phyloP scores from a whole-genome alignment of 2,329 filamentous ascomycete genomes.

The Penicillium frequentans region DNA sequence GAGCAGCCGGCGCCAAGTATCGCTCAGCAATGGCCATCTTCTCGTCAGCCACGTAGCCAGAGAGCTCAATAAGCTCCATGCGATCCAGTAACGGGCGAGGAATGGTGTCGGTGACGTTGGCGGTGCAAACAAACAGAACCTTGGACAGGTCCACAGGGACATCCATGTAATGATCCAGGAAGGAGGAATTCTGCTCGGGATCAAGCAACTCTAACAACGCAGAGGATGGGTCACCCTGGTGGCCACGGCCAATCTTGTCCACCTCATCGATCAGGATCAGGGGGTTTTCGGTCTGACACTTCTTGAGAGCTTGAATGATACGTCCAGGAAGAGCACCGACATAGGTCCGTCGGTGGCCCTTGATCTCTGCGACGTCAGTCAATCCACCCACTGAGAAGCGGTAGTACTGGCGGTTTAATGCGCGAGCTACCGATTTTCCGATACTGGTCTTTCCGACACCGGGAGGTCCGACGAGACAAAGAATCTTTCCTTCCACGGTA shows the following conservation, averaged over 20 bases:
- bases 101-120: slow-evolving; percentile 98
- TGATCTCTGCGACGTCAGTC: slow-evolving; percentile 97
- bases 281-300: slow-evolving; percentile 98
- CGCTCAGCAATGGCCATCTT: slow-evolving; percentile 97
- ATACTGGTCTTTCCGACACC: slow-evolving; percentile 99
- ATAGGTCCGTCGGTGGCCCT: slow-evolving; percentile 93
- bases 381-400: slow-evolving; percentile 96
- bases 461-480: slow-evolving; percentile 95
- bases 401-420: slow-evolving; percentile 95
- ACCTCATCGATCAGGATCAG: slow-evolving; percentile 95
- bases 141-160: slow-evolving; percentile 96
- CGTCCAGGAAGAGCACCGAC: slow-evolving; percentile 93
- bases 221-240: slow-evolving; percentile 94
- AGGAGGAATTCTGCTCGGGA: slow-evolving; percentile 95
- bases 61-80: slow-evolving; percentile 97
- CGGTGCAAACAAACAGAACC: slow-evolving; percentile 97
- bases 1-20: slow-evolving; percentile 91
- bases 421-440: slow-evolving; percentile 94
- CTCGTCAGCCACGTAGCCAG: slow-evolving; percentile 95
- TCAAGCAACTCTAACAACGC: slow-evolving; percentile 91
- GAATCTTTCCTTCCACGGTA: slow-evolving; percentile 95
- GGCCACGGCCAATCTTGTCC: slow-evolving; percentile 95
- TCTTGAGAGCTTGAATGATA: slow-evolving; percentile 97
- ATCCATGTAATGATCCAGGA: slow-evolving; percentile 98
- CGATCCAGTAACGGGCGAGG: slow-evolving; percentile 89